Conservation (phyloP, 164 flowering plant genomes). For the Vitis cinerea region DNA sequence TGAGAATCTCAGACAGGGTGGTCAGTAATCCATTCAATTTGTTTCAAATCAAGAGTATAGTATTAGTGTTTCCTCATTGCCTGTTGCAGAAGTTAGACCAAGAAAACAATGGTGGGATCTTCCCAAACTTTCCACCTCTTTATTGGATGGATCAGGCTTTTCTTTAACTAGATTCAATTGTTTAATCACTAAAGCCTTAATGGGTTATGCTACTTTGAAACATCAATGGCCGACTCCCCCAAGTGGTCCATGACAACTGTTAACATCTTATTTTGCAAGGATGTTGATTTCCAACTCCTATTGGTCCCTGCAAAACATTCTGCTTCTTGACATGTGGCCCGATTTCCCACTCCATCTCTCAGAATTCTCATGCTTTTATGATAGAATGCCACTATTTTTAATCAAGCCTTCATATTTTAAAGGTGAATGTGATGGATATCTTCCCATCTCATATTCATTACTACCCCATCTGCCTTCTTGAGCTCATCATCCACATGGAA, state of each 20-base stretch:
- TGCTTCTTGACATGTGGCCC: neutral
- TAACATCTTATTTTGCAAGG: neutral
- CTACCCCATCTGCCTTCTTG: neutral
- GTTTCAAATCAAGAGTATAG: too few species aligned
- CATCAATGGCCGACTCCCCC: neutral
- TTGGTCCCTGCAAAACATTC: slow-evolving; percentile 16
- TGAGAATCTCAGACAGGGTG: too few species aligned
- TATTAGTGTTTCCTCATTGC: too few species aligned
- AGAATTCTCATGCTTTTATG: neutral
- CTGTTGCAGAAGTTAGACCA: too few species aligned
- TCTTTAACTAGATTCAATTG: too few species aligned
- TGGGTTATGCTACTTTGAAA: neutral
- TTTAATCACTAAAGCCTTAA: neutral
- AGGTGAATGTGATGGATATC: slow-evolving; percentile 6
- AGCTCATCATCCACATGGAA: neutral
- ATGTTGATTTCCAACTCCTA: neutral
- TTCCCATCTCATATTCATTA: neutral
- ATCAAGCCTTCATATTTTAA: neutral
- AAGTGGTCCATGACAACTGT: slow-evolving; percentile 13
- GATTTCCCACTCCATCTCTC: neutral
- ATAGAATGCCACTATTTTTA: neutral
- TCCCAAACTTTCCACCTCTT: neutral
- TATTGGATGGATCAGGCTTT: neutral
- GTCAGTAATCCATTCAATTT: too few species aligned
- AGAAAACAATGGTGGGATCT: too few species aligned